phyloP scores from a whole-genome alignment of 2,329 filamentous ascomycete species.

The Claviceps sp. region DNA sequence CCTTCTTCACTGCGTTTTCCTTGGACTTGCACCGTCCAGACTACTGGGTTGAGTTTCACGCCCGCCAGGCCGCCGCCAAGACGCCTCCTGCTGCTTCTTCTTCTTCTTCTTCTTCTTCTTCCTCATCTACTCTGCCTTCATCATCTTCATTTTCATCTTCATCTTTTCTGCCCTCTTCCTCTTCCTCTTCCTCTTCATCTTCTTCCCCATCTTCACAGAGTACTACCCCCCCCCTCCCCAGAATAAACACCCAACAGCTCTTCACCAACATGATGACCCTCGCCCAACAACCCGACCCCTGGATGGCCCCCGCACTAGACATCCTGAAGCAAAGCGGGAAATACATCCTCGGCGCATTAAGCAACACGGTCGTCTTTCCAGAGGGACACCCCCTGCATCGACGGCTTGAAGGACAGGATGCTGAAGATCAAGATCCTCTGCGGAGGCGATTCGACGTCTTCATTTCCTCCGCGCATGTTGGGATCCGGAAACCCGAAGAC shows the following conservation, averaged over 20 bases:
- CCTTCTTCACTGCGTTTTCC: conserved; percentile 67
- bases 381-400: conserved; percentile 50
- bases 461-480: conserved; percentile 73
- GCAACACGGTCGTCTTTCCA: conserved; percentile 83
- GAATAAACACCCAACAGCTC: conserved; percentile 62
- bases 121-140: no score
- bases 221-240: conserved; percentile 48
- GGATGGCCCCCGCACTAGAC: conserved; percentile 74
- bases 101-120: no score
- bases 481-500: conserved; percentile 75
- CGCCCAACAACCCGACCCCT: conserved; percentile 60
- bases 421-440: conserved; percentile 44
- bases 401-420: conserved; percentile 29
- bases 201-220: conserved; percentile 15
- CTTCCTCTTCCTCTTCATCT: no score
- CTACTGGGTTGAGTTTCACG: conserved; percentile 58
- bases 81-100: no score
- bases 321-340: conserved; percentile 48
- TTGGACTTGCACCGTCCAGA: conserved; percentile 52
- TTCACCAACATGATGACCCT: conserved; percentile 86
- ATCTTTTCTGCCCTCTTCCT: no score
- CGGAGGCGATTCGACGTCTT: conserved; percentile 70
- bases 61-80: conserved; percentile 20
- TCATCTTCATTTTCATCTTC: no score
- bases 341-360: conserved; percentile 69